Base-by-base conservation (phyloP, 495 filamentous ascomycete species). In the Rhizodiscina lignyota region DNA sequence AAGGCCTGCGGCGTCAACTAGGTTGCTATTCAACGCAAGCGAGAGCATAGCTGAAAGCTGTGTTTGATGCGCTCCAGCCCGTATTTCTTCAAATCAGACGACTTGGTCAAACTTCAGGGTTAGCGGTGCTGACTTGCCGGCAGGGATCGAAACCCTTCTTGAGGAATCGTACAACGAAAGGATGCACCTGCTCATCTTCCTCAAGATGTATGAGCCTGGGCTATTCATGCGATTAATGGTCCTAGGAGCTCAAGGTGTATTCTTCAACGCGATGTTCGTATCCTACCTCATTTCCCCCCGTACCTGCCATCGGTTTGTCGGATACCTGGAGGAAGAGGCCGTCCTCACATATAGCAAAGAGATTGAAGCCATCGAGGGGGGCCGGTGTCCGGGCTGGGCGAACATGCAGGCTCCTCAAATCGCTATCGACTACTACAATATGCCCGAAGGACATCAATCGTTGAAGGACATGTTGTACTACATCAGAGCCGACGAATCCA, bases 141-240 rank as follows among this genome's bases (percentile, higher is more conserved):
- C n/a, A n/a, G 74, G 70, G 70, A 96, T 99, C 43, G 87, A 94
- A 53, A 94, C 83, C 0, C 66, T 96, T 0, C 68, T 96, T 2
- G 89, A 94, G 54, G 89, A 97, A 56, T 75, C 74, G 32, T 93
- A 79, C 62, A 97, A 97, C 48, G 89, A 97, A 53, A 70, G 87
- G 1, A 94, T 96, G 83, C 87, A 96, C 44, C 73, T 97, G 1
- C 62, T 96, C 27, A 94, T 83, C 0, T 96, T 94, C 60, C 70
- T 94, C 48, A 86, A 92, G 56, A 74, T 96, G 62, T 79, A 77
- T 36, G 74, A 93, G 46, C 87, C 86, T 0, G 87, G 74, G 18
- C 61, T 68, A 66, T 87, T 93, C 66, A 92, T 94, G 85, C 74
- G 76, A 23, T 40, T 79, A 18, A 78, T 89, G 68, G 78, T 91